Percentiles rank a stretch among this genome's conserved stretches.
Evolutionary conservation across 768 basidiomycete genomes (phyloP).

Genomic region (Sistotremastrum suecicum): DNA sequence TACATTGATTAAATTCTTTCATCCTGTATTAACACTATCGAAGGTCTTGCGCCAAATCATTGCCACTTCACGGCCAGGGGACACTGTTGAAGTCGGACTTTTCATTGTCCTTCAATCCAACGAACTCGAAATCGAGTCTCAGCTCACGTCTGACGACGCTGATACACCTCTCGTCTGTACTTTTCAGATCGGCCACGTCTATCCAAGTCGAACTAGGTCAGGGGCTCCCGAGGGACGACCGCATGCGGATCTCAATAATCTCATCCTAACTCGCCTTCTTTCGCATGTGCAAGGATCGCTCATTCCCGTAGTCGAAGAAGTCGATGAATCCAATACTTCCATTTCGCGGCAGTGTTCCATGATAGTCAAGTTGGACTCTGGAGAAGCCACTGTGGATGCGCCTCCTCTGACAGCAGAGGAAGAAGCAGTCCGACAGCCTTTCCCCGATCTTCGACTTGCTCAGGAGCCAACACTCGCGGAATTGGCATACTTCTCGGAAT

Average conservation of each 20-base stretch:
- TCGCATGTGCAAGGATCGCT: slow-evolving; percentile 39
- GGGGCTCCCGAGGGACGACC: slow-evolving; percentile 14
- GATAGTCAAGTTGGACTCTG: slow-evolving; percentile 35
- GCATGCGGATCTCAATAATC: slow-evolving; percentile 30
- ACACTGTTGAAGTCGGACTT: slow-evolving; percentile 79
- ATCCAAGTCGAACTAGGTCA: slow-evolving; percentile 12
- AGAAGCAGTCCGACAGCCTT: slow-evolving; percentile 27
- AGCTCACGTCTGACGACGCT: slow-evolving; percentile 10
- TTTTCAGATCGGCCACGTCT: slow-evolving; percentile 44
- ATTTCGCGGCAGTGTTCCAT: neutral
- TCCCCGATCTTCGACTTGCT: slow-evolving; percentile 34
- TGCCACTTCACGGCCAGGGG: slow-evolving; percentile 49
- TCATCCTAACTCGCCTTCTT: slow-evolving; percentile 47
- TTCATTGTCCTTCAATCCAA: slow-evolving; percentile 25
- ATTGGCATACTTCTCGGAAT: slow-evolving; percentile 65
- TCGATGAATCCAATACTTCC: neutral
- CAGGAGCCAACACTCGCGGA: slow-evolving; percentile 73
- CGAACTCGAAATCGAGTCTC: neutral
- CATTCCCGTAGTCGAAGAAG: slow-evolving; percentile 7
- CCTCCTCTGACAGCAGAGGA: slow-evolving; percentile 32
- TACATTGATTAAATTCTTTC: slow-evolving; percentile 7
- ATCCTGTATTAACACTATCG: slow-evolving; percentile 9
- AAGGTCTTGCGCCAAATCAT: slow-evolving; percentile 81
- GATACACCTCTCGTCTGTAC: slow-evolving; percentile 35
- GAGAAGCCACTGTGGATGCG: slow-evolving; percentile 31